Percentiles rank a stretch among this genome's conserved stretches.
Evolutionary conservation across 164 flowering plant species (phyloP).

Genomic region (Stephania japonica): DNA sequence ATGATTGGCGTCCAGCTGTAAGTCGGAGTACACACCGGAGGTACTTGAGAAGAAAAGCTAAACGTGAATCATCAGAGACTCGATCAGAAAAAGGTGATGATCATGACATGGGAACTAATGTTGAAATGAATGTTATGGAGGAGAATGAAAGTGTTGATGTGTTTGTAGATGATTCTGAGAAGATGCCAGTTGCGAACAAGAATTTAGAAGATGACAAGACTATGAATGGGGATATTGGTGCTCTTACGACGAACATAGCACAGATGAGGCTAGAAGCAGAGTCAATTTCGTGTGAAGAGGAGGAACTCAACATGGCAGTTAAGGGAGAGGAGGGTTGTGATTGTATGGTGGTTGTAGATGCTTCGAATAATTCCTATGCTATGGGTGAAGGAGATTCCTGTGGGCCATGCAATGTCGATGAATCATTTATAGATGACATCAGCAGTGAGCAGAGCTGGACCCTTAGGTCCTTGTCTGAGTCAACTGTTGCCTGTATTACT

Average conservation of each 20-base stretch:
- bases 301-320: conserved; percentile 2
- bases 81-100: conserved; percentile 34
- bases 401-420: conserved; percentile 31
- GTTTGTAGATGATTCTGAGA: conserved; percentile 19
- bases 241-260: conserved; percentile 37
- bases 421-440: conserved; percentile 48
- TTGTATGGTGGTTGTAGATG: conserved; percentile 2
- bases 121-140: conserved; percentile 19
- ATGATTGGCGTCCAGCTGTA: conserved; percentile 84
- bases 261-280: conserved; percentile 56
- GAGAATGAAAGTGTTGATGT: conserved; percentile 7
- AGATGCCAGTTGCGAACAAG: conserved; percentile 1
- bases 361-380: conserved; percentile 9
- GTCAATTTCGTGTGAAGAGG: conserved; percentile 21
- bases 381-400: conserved; percentile 20
- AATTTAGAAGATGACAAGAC: conserved; percentile 21
- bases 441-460: conserved; percentile 89
- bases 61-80: conserved; percentile 47
- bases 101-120: conserved; percentile 22
- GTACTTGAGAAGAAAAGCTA: conserved; percentile 71
- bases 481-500: conserved; percentile 89
- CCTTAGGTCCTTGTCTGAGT: conserved; percentile 78
- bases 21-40: conserved; percentile 88
- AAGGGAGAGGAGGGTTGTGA: conserved; percentile 9
- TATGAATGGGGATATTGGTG: conserved; percentile 17